Evolutionary conservation across 1,139 yeast genomes (phyloP).

Genomic region (Pichia inconspicua): DNA sequence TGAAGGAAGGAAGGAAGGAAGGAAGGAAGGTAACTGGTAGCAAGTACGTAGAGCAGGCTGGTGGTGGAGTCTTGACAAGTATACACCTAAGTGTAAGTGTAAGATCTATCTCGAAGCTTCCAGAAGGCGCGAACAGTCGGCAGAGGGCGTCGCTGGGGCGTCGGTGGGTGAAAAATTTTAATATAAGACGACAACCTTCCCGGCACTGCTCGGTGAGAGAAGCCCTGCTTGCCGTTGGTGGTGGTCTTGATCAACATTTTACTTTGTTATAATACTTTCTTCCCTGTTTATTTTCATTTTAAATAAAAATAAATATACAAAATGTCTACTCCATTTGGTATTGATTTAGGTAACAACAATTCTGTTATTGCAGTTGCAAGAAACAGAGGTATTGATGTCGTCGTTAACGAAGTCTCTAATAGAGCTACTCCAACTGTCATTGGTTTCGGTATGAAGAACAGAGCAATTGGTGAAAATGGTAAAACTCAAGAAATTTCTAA

Average conservation of each 20-base stretch:
- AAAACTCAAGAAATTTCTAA: slow-evolving; percentile 95
- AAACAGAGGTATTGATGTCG: slow-evolving; percentile 96
- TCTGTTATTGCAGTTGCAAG: slow-evolving; percentile 96
- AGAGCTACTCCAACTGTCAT: slow-evolving; percentile 92
- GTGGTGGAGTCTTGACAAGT: no score
- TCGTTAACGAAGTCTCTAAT: slow-evolving; percentile 97
- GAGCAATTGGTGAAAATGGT: slow-evolving; percentile 92
- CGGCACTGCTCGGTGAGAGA: background rate
- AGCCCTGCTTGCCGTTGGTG: background rate
- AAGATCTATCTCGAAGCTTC: background rate
- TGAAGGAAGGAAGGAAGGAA: background rate
- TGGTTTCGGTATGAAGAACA: slow-evolving; percentile 83
- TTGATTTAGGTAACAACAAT: slow-evolving; percentile 94
- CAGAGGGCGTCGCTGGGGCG: background rate
- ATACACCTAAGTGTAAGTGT: no score
- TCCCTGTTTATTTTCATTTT: no score
- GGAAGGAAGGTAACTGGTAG: no score
- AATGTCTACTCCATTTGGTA: slow-evolving; percentile 92
- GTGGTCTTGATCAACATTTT: no score
- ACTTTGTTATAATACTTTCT: no score
- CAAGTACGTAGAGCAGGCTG: background rate
- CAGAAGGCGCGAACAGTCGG: background rate
- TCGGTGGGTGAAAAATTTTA: slow-evolving; percentile 1
- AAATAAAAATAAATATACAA: background rate
- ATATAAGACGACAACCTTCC: background rate